Base-by-base conservation (phyloP, 2,329 filamentous ascomycete genomes). In the Penicillium aurantiogriseum region DNA sequence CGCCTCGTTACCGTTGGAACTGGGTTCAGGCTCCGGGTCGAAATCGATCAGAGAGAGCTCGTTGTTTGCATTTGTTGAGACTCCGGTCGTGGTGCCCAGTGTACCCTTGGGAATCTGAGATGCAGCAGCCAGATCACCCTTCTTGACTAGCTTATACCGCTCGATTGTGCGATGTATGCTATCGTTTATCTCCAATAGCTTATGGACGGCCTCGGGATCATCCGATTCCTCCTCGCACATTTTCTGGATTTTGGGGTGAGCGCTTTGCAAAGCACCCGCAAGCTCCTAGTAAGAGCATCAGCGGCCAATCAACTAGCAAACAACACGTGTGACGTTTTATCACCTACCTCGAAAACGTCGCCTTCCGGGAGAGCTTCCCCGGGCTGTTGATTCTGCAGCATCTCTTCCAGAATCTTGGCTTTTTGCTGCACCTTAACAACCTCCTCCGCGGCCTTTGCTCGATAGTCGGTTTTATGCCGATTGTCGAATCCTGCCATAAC, bases 141-240 rank as follows among this genome's bases (percentile, higher is more conserved):
- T 95, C 81, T 96, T 99, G 76, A 97, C 87, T 54, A 97, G 80
- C 81, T 91, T 96, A 76, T 97, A 99, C 63, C 94, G 83, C 77
- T 97, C 91, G 55, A 97, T 91, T 1, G 94, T 99, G 61, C 93
- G 87, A 72, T 97, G 91, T 84, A 99, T 99, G 77, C 92, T 97
- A 76, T 99, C 94, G 72, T 99, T 99, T 71, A 99, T 97, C 72
- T 97, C 92, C 55, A 99, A 83, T 11, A 99, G 81, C 76, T 96
- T 96, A 43, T 92, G 90, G 6, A 99, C 94, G 5, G 94, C 94
- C 78, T 97, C 94, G 60, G 92, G 88, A 70, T 99, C 94, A 60
- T 97, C 93, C 11, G 92, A 97, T 71, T 99, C 94, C 75, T 99
- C 94, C 75, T 97, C 93, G 70, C 93, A 97, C 93, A 99, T 99